Base-by-base conservation (phyloP, 1,284 basidiomycete genomes). In the Apiotrichum mycotoxinovorans region DNA sequence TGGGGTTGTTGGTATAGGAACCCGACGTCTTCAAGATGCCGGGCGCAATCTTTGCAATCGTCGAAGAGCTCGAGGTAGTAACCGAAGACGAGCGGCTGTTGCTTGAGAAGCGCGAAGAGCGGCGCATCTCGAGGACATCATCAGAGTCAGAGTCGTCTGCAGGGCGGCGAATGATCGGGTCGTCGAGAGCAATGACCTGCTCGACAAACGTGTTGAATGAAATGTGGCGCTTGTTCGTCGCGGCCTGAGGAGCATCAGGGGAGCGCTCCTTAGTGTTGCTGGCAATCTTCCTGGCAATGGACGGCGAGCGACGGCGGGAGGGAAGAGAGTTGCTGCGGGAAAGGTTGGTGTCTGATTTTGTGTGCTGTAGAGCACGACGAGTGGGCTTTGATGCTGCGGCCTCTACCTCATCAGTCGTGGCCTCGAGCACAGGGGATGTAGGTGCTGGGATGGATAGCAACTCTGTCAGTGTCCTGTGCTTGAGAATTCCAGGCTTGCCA, bases 171-270 rank as follows among this genome's bases (percentile, higher is more conserved):
- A 75, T 69, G 40, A 53, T 42, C 41, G 74, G 76, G 47, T 80
- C 77, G 57, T 83, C 82, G 69, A 98, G 87, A n/a, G 95, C 89
- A 63, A 98, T 95, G 72, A 87, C 93, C 76, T 98, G 96, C 77
- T 98, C 91, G 38, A 98, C 95, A 70, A 94, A 95, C 1, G 93
- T 95, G 77, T 98, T 98, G 83, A 98, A 98, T 67, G 84, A 89
- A 79, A 98, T 98, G 74, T 98, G 95, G 61, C 84, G 83, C 77
- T 85, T 86, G 57, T 76, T 56, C 12, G 53, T 52, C 27, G 40
- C 18, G n/a, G 50, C 26, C 20, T 33, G 25, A 38, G 10, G 22
- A 20, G 25, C 23, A 23, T 61, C 56, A 5, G 60, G 60, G 0
- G 60, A 62, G 5, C 22, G 10, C 35, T 58, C 57, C 54, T 62